A percentile compares a stretch with the other conserved stretches of the same genome.
These are phyloP conservation scores for Trichoderma koningii DNA, from an alignment of 2,329 filamentous ascomycete genomes.

Conservation along the genomic window DNA sequence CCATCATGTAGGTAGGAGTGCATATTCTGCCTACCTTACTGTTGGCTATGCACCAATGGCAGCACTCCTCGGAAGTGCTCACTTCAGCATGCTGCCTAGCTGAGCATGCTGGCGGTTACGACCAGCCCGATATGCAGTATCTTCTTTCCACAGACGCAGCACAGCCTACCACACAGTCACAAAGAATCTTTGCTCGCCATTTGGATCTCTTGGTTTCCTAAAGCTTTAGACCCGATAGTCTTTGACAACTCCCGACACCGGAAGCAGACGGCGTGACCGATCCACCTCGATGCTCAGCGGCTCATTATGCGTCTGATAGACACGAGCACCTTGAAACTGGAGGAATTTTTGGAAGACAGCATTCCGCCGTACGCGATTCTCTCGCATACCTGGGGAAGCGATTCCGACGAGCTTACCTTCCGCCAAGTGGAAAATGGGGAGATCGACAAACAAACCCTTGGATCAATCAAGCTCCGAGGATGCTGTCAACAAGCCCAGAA, in stretches of 20 bases:
- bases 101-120: background rate
- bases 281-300: too few relatives aligned
- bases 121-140: background rate
- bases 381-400: constrained; percentile 38
- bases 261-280: too few relatives aligned
- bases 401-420: constrained; percentile 11
- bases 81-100: background rate
- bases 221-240: too few relatives aligned
- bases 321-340: constrained; percentile 28
- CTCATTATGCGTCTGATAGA: constrained; percentile 34
- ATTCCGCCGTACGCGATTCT: constrained; percentile 37
- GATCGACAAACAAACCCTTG: background rate
- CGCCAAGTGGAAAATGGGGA: background rate
- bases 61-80: background rate
- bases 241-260: too few relatives aligned
- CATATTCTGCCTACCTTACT: background rate
- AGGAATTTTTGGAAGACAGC: constrained; percentile 28
- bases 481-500: constrained; percentile 28
- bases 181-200: background rate
- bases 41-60: background rate
- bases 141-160: background rate
- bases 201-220: too few relatives aligned
- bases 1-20: background rate
- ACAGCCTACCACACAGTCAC: background rate
- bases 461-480: background rate